Base-by-base conservation (phyloP, 495 filamentous ascomycete genomes). In the Trypethelium eluteriae region DNA sequence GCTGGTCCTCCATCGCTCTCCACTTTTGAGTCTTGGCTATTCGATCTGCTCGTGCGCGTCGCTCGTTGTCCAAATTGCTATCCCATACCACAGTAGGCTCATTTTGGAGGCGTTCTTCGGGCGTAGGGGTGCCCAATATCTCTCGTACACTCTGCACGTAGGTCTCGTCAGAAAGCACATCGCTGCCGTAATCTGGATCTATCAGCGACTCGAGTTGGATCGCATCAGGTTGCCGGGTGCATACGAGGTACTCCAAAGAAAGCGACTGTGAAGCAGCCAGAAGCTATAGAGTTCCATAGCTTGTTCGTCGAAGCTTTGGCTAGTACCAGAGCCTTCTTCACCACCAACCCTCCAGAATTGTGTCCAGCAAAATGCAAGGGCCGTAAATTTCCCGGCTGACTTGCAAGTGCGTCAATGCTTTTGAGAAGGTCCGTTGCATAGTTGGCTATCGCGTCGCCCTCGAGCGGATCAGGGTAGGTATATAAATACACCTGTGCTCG, bases 131-230 rank as follows among this genome's bases (percentile, higher is more conserved):
- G 36, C 53, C 18, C n/a, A 59, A 18, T 35, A 59, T 34, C 32
- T 59, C 53, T 36, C 53, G n/a, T 0, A 59, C 53, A 32, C 53
- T 59, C 32, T 10, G 7, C 25, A 59, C 5, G 32, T 59, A 59
- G 34, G 53, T 34, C 18, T 59, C 53, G 32, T 59, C 53, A 32
- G 53, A 59, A n/a, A 59, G 53, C 32, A 59, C 53, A 18, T 59
- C 53, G 32, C 53, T 59, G 53, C 53, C 53, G 36, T 59, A 59
- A 36, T 59, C 53, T 59, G 18, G 14, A n/a, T 36, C 32, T 7
- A 2, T 59, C 3, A 59, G n/a, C 18, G 14, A 10, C 25, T 7
- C 7, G 2, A 59, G 3, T 14, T 7, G 7, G 18, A 3, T 36
- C 18, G 7, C 5, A 36, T 59, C 7, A 6, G 32, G 10, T 10